These are phyloP conservation scores for Malus hybrid DNA, from an alignment of 331 rosid genomes.

Conservation along the genomic window DNA sequence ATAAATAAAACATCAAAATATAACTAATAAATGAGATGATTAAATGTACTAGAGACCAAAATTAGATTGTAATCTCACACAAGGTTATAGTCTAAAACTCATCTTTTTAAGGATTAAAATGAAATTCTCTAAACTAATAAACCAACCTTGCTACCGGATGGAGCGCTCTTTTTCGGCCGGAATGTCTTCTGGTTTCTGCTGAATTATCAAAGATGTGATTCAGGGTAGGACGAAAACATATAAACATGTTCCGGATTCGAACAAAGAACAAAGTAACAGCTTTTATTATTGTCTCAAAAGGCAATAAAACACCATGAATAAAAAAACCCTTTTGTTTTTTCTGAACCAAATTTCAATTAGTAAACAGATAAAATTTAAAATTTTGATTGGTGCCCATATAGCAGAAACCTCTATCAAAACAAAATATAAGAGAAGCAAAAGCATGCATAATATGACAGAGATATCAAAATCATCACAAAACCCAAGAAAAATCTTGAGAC, in stretches of 20 bases:
- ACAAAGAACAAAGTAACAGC: not conserved
- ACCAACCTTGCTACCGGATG: conserved; percentile 65
- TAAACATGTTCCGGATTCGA: not conserved
- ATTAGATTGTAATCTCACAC: no score
- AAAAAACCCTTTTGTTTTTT: no score
- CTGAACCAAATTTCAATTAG: not conserved
- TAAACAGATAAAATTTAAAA: not conserved
- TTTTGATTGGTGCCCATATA: not conserved
- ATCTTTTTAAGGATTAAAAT: no score
- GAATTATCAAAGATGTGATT: conserved; percentile 4
- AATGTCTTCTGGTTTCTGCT: conserved; percentile 73
- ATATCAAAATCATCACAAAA: not conserved
- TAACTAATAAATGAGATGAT: no score
- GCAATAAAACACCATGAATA: no score
- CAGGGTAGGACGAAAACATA: not conserved
- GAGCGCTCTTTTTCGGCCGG: conserved; percentile 74
- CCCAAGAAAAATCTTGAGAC: not conserved
- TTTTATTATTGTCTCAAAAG: no score
- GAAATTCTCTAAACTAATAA: not conserved
- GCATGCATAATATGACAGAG: not conserved
- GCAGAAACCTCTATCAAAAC: not conserved
- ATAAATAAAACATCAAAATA: no score
- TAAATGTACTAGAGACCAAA: no score
- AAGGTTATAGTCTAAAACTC: no score
- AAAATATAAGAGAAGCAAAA: not conserved